These are phyloP conservation scores for Emydomyces testavorans DNA, from an alignment of 2,329 filamentous ascomycete genomes.

Conservation along the genomic window DNA sequence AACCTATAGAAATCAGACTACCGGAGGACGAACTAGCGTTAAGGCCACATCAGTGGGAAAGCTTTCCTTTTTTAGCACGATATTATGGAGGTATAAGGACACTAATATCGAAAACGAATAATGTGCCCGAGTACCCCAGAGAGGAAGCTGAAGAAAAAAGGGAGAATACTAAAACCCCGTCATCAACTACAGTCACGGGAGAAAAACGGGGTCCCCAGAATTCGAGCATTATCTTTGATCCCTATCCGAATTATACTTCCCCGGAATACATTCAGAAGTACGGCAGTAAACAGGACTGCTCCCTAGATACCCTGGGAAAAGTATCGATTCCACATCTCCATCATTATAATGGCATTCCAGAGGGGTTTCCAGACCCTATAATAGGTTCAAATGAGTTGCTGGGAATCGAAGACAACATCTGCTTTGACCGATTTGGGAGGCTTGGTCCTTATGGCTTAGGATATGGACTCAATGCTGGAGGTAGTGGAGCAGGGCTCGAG, in stretches of 20 bases:
- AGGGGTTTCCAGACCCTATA: conserved; percentile 72
- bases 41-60: conserved; percentile 64
- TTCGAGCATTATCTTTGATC: conserved; percentile 45
- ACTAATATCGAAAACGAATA: conserved; percentile 53
- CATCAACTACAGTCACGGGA: not conserved
- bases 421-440: conserved; percentile 83
- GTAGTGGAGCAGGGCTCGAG: conserved; percentile 72
- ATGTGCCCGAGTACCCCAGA: conserved; percentile 69
- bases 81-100: conserved; percentile 82
- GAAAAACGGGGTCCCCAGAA: not conserved
- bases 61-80: conserved; percentile 69
- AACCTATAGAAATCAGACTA: conserved; percentile 42
- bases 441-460: conserved; percentile 83
- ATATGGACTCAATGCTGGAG: conserved; percentile 66
- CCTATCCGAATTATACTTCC: conserved; percentile 56
- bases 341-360: conserved; percentile 65
- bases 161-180: not conserved
- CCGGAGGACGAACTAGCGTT: not conserved
- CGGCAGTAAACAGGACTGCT: conserved; percentile 61
- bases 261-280: conserved; percentile 45
- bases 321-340: conserved; percentile 58
- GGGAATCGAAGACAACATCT: conserved; percentile 69
- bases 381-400: conserved; percentile 79
- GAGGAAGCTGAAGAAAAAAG: conserved; percentile 28
- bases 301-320: conserved; percentile 56